Conservation (phyloP, 257 asterid species). For the Capsicum rhomboideum region DNA sequence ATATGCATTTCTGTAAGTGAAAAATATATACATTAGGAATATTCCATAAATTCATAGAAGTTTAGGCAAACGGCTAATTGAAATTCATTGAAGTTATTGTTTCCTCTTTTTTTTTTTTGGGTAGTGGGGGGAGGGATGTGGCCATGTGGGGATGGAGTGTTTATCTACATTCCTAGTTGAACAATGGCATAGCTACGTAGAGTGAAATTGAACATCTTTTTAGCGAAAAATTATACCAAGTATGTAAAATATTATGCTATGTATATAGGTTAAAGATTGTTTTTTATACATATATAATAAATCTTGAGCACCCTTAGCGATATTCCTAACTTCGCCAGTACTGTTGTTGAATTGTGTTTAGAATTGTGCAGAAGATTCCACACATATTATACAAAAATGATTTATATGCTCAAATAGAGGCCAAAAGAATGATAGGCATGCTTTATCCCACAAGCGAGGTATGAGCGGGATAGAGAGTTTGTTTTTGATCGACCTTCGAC, state of each 20-base stretch:
- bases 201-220: neutral
- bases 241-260: no score
- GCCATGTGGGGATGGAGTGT: neutral
- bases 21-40: neutral
- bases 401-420: neutral
- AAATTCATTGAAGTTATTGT: neutral
- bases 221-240: neutral
- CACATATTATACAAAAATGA: neutral
- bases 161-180: no score
- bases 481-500: neutral
- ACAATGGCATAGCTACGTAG: neutral
- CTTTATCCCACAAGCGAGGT: neutral
- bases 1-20: no score
- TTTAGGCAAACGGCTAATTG: neutral
- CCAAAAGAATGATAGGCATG: neutral
- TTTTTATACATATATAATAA: no score
- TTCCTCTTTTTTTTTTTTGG: neutral
- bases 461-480: neutral
- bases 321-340: neutral
- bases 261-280: neutral
- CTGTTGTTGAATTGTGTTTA: neutral
- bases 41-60: neutral
- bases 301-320: neutral
- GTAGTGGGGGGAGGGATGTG: neutral
- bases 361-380: neutral